Conservation (phyloP, 2,329 filamentous ascomycete species). For the Xylaria sp. region DNA sequence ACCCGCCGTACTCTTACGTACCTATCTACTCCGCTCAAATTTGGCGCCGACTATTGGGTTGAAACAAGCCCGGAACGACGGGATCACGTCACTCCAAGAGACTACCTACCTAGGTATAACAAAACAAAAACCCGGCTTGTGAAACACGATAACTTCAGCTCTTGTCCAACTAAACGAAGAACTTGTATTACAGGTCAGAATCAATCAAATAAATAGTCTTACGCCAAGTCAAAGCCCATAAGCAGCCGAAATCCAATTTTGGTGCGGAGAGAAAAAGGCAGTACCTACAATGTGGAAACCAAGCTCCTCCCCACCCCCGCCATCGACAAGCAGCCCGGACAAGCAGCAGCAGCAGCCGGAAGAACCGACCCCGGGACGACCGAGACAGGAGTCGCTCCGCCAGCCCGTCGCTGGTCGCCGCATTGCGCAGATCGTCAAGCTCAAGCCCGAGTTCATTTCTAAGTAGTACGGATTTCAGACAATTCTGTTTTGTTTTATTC, state of each 20-base stretch:
- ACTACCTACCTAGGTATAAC: neutral
- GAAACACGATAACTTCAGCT: neutral
- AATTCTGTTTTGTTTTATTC: neutral
- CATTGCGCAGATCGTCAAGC: conserved; percentile 77
- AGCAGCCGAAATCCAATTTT: neutral
- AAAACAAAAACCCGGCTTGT: neutral
- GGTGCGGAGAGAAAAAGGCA: neutral
- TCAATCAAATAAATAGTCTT: neutral
- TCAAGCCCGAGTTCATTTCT: conserved; percentile 72
- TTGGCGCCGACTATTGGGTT: neutral
- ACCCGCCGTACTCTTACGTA: neutral
- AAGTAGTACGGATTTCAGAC: conserved; percentile 61
- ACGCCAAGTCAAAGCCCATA: neutral
- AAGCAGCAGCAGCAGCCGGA: conserved; percentile 23
- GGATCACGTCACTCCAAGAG: neutral
- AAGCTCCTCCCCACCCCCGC: conserved; percentile 27
- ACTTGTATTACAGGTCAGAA: neutral
- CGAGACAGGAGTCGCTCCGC: conserved; percentile 39
- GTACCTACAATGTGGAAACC: conserved; percentile 32
- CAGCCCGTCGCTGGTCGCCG: conserved; percentile 60
- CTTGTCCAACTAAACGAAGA: neutral
- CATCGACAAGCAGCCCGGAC: conserved; percentile 14
- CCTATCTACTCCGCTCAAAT: too few species aligned
- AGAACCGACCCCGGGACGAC: conserved; percentile 19
- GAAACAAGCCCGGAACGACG: neutral